Conservation (phyloP, 768 basidiomycete species). For the Candolleomyces aberdarensis region DNA sequence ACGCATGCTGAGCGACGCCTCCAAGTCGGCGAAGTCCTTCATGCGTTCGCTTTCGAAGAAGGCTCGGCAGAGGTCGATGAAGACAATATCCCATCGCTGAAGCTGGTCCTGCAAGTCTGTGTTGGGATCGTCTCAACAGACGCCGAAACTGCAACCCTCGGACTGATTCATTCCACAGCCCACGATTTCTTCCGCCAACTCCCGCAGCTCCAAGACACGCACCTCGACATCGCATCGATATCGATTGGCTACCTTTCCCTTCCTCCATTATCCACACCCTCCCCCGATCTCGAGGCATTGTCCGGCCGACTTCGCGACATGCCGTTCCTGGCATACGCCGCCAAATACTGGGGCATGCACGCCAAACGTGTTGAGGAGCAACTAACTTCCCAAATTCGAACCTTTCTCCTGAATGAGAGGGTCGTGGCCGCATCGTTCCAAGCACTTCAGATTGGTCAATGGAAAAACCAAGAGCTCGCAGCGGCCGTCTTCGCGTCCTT, state of each 20-base stretch:
- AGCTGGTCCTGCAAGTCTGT: neutral
- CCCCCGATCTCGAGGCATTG: neutral
- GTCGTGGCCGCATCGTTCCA: neutral
- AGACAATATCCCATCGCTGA: neutral
- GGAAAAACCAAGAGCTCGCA: neutral
- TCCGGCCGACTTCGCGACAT: neutral
- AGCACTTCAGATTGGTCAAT: neutral
- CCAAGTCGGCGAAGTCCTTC: neutral
- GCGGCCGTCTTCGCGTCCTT: neutral
- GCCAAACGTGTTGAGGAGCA: neutral
- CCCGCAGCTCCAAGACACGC: neutral
- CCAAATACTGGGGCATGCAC: neutral
- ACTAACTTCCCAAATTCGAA: neutral
- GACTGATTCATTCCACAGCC: neutral
- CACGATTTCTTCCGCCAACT: neutral
- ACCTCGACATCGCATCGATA: neutral
- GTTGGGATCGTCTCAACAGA: neutral
- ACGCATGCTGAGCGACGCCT: neutral
- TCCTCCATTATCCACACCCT: neutral
- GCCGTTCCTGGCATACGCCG: neutral
- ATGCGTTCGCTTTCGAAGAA: neutral
- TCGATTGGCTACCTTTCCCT: neutral
- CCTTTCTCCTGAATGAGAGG: neutral
- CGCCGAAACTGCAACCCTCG: neutral
- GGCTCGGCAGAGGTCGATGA: neutral